Conservation (phyloP, 306 rosid species). For the Castanea sativa region DNA sequence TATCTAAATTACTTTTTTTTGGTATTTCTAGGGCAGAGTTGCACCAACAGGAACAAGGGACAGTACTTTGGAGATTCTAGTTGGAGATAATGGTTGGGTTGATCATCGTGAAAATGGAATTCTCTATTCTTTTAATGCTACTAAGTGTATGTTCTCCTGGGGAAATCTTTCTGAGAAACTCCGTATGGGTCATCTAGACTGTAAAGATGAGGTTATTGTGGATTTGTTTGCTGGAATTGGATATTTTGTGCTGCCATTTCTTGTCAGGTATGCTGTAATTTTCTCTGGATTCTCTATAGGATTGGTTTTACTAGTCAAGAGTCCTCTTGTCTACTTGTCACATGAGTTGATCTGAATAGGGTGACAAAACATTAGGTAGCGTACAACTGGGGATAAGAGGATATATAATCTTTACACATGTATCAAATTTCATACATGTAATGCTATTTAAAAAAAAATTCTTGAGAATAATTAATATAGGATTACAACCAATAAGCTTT, state of each 20-base stretch:
- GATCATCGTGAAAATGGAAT: slow-evolving; percentile 89
- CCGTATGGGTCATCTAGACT: slow-evolving; percentile 69
- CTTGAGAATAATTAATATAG: background rate
- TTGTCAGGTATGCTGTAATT: slow-evolving; percentile 61
- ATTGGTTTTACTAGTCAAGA: background rate
- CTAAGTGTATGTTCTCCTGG: slow-evolving; percentile 98
- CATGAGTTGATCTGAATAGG: background rate
- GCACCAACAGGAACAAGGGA: slow-evolving; percentile 90
- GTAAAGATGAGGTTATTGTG: slow-evolving; percentile 70
- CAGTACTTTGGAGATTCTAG: slow-evolving; percentile 79
- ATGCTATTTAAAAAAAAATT: background rate
- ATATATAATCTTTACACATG: background rate
- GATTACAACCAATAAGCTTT: too few relatives aligned
- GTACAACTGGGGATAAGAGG: background rate
- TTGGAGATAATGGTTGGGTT: slow-evolving; percentile 93
- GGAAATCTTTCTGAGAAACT: slow-evolving; percentile 94
- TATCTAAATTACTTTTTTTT: slow-evolving; percentile 17
- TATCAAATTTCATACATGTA: background rate
- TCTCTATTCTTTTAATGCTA: slow-evolving; percentile 74
- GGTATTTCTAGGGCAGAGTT: slow-evolving; percentile 68
- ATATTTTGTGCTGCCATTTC: slow-evolving; percentile 90
- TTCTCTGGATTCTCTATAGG: background rate
- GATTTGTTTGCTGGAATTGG: slow-evolving; percentile 95
- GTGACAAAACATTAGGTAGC: background rate
- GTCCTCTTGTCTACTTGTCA: background rate